Evolutionary conservation across 331 rosid genomes (phyloP).

Genomic region (Prunus yedoensis): DNA sequence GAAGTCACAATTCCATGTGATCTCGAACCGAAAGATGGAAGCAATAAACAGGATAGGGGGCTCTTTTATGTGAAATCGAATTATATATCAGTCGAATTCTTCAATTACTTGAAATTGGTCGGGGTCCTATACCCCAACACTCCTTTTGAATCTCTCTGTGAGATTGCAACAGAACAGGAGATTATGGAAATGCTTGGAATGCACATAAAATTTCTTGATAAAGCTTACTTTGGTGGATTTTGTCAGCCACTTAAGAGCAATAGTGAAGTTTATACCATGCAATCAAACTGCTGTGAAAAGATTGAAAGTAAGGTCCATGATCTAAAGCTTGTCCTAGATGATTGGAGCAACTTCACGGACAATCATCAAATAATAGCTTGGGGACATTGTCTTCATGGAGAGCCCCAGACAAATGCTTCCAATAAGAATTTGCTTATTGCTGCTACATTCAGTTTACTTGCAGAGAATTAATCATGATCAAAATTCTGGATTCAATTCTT

Average conservation of each 20-base stretch:
- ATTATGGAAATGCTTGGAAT: constrained; percentile 22
- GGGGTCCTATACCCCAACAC: constrained; percentile 33
- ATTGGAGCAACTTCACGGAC: constrained; percentile 41
- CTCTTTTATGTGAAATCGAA: constrained; percentile 41
- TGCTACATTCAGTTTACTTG: not conserved
- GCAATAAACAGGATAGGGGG: constrained; percentile 32
- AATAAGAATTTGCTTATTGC: constrained; percentile 11
- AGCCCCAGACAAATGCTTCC: constrained; percentile 39
- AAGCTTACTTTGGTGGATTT: constrained; percentile 43
- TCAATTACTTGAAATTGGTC: constrained; percentile 34
- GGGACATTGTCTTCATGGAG: constrained; percentile 31
- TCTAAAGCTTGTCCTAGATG: constrained; percentile 51
- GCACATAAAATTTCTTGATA: constrained; percentile 12
- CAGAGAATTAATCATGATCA: not conserved
- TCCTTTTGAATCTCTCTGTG: constrained; percentile 35
- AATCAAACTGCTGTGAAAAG: constrained; percentile 54
- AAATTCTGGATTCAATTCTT: not conserved
- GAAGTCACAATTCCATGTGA: constrained; percentile 44
- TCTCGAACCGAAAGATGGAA: constrained; percentile 1
- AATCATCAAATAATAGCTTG: constrained; percentile 15
- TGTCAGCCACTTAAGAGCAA: constrained; percentile 33
- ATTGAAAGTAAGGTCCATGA: constrained; percentile 52
- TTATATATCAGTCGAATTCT: constrained; percentile 27
- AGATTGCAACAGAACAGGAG: constrained; percentile 1
- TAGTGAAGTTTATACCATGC: constrained; percentile 37